Conservation (phyloP, 1,284 basidiomycete genomes). For the Naganishia sp. region DNA sequence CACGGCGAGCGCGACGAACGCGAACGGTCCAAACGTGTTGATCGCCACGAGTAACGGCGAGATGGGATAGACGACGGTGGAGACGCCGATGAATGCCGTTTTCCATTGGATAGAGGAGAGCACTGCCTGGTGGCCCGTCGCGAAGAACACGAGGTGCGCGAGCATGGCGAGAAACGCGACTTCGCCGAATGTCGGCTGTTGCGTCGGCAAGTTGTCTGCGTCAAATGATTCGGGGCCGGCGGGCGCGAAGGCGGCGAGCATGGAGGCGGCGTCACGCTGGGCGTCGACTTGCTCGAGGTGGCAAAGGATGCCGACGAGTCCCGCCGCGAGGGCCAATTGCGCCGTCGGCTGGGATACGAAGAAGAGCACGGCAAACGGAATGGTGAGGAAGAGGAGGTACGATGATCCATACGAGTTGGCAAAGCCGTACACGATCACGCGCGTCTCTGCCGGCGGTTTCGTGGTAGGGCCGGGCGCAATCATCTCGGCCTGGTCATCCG, state of each 20-base stretch:
- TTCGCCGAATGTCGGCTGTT: conserved; percentile 64
- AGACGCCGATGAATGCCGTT: conserved; percentile 75
- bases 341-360: conserved; percentile 74
- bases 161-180: conserved; percentile 72
- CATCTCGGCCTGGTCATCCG: conserved; percentile 21
- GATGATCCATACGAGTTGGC: conserved; percentile 87
- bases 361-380: conserved; percentile 66
- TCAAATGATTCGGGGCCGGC: conserved; percentile 50
- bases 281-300: conserved; percentile 78
- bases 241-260: conserved; percentile 51
- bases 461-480: conserved; percentile 14
- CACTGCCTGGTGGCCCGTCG: conserved; percentile 88
- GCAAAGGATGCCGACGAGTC: conserved; percentile 66
- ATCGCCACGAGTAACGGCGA: conserved; percentile 75
- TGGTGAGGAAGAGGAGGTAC: conserved; percentile 76
- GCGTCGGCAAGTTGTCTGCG: conserved; percentile 55
- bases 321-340: conserved; percentile 71
- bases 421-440: conserved; percentile 77
- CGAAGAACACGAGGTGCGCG: conserved; percentile 75
- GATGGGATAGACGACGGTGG: conserved; percentile 69
- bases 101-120: conserved; percentile 96
- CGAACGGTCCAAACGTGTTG: conserved; percentile 76
- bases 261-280: conserved; percentile 66
- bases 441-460: conserved; percentile 41
- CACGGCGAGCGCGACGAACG: conserved; percentile 65